A percentile compares a stretch with the other conserved stretches of the same genome.
These are phyloP conservation scores for Phialocephala subalpina DNA, from an alignment of 2,329 filamentous ascomycete genomes.

Conservation along the genomic window DNA sequence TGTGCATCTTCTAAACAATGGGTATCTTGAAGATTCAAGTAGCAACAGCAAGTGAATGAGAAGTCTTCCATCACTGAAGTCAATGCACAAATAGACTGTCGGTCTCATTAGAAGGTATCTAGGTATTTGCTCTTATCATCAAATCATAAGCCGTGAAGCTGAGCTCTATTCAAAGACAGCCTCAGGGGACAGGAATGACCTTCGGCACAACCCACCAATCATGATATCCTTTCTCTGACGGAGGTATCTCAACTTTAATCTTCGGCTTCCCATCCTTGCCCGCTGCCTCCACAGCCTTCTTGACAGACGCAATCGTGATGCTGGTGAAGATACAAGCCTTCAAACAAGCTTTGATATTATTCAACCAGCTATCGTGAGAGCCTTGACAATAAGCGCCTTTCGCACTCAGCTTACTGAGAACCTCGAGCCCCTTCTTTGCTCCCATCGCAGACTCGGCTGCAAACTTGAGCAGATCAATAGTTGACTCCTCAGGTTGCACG, in stretches of 20 bases:
- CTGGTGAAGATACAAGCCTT: slow-evolving; percentile 76
- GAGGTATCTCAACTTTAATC: slow-evolving; percentile 61
- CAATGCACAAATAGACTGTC: too few relatives aligned
- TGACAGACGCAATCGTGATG: slow-evolving; percentile 67
- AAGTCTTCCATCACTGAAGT: too few relatives aligned
- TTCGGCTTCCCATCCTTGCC: slow-evolving; percentile 36
- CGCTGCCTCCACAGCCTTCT: slow-evolving; percentile 59
- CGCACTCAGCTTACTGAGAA: slow-evolving; percentile 58
- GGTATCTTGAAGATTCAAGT: too few relatives aligned
- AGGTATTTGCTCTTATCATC: background rate
- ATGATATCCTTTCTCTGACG: slow-evolving; percentile 63
- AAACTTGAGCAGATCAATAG: slow-evolving; percentile 43
- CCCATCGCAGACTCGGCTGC: slow-evolving; percentile 44
- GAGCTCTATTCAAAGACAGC: background rate
- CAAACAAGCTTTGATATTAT: slow-evolving; percentile 65
- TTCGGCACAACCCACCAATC: slow-evolving; percentile 71
- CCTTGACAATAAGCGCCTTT: slow-evolving; percentile 62
- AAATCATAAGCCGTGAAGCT: background rate
- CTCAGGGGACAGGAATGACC: slow-evolving; percentile 31
- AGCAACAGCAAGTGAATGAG: too few relatives aligned
- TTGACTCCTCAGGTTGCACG: slow-evolving; percentile 49
- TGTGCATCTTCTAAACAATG: too few relatives aligned
- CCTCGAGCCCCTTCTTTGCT: slow-evolving; percentile 63
- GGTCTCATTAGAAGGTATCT: background rate
- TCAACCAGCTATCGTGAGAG: slow-evolving; percentile 68